Evolutionary conservation across 1,284 basidiomycete species (phyloP).

Genomic region (Coriolopsis trogii): DNA sequence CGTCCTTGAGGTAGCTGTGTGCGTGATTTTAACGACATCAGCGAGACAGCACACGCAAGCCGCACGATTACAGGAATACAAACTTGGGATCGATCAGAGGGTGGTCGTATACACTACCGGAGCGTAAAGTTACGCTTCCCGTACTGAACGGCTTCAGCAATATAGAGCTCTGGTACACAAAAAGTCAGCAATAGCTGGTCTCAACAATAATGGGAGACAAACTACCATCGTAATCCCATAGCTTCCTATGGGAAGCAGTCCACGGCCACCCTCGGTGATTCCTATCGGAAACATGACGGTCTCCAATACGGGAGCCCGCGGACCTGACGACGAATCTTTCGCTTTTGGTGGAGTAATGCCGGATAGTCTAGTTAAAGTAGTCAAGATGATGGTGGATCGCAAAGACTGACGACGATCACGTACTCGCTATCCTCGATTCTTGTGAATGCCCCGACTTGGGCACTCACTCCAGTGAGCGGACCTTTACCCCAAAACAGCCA

Average conservation of each 20-base stretch:
- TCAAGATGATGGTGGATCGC: slow-evolving; percentile 23
- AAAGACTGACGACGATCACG: not conserved
- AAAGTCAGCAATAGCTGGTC: not conserved
- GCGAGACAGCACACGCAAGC: no score
- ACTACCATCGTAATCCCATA: slow-evolving; percentile 33
- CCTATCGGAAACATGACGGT: slow-evolving; percentile 35
- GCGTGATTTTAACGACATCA: not conserved
- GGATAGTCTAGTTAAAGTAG: slow-evolving; percentile 11
- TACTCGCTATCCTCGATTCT: slow-evolving; percentile 37
- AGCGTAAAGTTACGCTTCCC: slow-evolving; percentile 40
- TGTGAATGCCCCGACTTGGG: slow-evolving; percentile 33
- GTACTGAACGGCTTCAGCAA: slow-evolving; percentile 31
- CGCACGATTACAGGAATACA: slow-evolving; percentile 10
- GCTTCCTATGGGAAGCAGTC: slow-evolving; percentile 21
- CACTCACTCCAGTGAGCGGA: slow-evolving; percentile 26
- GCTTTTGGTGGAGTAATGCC: no score
- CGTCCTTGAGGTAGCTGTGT: slow-evolving; percentile 26
- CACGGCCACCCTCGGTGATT: slow-evolving; percentile 27
- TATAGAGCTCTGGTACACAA: slow-evolving; percentile 25
- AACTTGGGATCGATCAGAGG: slow-evolving; percentile 46
- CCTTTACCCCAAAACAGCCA: slow-evolving; percentile 39
- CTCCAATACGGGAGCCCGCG: slow-evolving; percentile 42
- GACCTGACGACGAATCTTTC: slow-evolving; percentile 30
- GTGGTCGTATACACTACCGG: slow-evolving; percentile 37
- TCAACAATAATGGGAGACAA: no score